phyloP scores from a whole-genome alignment of 805 yeast species.

The Yarrowia sp. region DNA sequence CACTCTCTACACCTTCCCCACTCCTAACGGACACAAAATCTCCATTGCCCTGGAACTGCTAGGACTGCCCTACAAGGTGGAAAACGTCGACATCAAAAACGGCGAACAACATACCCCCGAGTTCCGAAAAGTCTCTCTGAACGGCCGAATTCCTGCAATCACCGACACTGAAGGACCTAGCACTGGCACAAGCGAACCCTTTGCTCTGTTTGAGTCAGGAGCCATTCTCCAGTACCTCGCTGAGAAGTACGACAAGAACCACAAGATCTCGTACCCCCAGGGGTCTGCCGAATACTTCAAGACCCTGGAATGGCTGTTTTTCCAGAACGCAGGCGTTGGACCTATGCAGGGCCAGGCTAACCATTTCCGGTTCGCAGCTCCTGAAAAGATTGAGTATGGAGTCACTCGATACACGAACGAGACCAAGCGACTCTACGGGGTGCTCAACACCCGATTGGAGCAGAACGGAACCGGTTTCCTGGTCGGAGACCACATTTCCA shows the following conservation, averaged over 20 bases:
- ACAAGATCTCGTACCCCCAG: conserved; percentile 52
- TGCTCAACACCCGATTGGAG: conserved; percentile 58
- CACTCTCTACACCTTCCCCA: conserved; percentile 54
- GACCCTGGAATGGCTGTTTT: conserved; percentile 57
- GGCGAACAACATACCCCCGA: conserved; percentile 62
- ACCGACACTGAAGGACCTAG: conserved; percentile 41
- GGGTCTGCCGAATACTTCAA: conserved; percentile 56
- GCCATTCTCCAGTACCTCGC: conserved; percentile 67
- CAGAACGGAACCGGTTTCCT: conserved; percentile 58
- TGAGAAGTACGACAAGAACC: conserved; percentile 66
- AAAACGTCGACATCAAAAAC: conserved; percentile 54
- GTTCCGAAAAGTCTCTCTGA: conserved; percentile 64
- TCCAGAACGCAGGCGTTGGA: conserved; percentile 66
- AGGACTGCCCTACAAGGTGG: conserved; percentile 50
- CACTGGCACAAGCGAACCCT: conserved; percentile 42
- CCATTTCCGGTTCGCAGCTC: conserved; percentile 57
- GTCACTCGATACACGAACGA: conserved; percentile 60
- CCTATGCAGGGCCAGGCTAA: conserved; percentile 69
- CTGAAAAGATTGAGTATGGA: conserved; percentile 62
- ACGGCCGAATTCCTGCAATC: conserved; percentile 68
- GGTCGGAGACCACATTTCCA: conserved; percentile 64
- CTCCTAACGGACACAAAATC: conserved; percentile 55
- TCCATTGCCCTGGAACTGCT: conserved; percentile 51
- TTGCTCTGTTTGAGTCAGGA: conserved; percentile 60
- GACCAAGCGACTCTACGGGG: conserved; percentile 61